Evolutionary conservation across 2,329 filamentous ascomycete genomes (phyloP), one percentile per base, ranked within the genome.

Genomic region (Cladorrhinum sp.): DNA sequence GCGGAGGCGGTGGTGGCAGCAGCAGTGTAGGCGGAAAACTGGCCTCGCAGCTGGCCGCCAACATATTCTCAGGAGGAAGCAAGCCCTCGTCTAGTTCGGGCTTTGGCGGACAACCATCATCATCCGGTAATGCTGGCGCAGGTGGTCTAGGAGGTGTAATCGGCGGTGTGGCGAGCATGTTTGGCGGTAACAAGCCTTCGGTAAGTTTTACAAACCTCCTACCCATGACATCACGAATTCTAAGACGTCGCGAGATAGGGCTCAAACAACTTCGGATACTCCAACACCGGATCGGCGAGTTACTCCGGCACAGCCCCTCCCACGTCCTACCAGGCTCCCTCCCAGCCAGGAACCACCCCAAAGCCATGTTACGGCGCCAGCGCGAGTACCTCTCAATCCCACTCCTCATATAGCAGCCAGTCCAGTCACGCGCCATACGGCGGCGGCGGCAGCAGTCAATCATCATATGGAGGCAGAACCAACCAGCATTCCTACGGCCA

Each of bases 261-360:
- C 62, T 80, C 85, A 65, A 83, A 81, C 69, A 83, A 82, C 69
- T 91, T 83, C 70, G 87, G 86, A 30, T 89, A 89, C 72, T 85
- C 84, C 21, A 82, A 82, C 67, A 72, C 78, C 2, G 81, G 80
- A 49, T 77, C 81, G 49, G 72, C 80, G 63, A 78, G 79, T 39
- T 91, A 69, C 72, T 81, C 77, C 62, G 87, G 86, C 59, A 79
- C 83, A 60, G 84, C 86, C 42, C 88, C 88, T 12, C 82, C 85
- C n/a, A 73, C 80, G 14, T 81, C 83, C 6, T 88, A 88, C 71
- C 82, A 86, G 67, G 74, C 71, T 26, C 70, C 72, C 20, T 69
- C 71, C 26, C 70, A 71, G 50, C 68, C 71, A 6, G 66, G 65
- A 16, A 68, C 72, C 28, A 64, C 70, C 33, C 61, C 57, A 4